Conservation (phyloP, 108 stramenopile genomes). For the Stephanodiscus triporus region DNA sequence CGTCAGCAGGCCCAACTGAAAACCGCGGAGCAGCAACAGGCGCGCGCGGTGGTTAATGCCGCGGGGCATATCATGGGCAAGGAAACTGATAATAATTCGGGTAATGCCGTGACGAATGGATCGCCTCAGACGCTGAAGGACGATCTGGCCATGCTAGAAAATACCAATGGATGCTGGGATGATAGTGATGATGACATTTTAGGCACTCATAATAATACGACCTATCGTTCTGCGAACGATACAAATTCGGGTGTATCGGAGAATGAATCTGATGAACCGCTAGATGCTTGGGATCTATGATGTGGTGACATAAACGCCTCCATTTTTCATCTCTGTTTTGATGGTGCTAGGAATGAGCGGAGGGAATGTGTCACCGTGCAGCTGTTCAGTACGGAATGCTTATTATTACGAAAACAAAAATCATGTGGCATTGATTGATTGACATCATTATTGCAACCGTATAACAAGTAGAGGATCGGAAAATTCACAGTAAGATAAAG, state of each 20-base stretch:
- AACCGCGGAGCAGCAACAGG: constrained; percentile 74
- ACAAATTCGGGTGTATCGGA: constrained; percentile 48
- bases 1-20: constrained; percentile 90
- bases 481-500: no score
- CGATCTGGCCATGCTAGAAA: constrained; percentile 75
- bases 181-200: constrained; percentile 81
- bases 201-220: constrained; percentile 51
- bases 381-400: no score
- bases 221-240: constrained; percentile 58
- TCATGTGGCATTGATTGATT: no score
- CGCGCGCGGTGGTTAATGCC: constrained; percentile 86
- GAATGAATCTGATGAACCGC: constrained; percentile 51
- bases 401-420: no score
- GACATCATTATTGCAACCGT: no score
- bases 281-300: constrained; percentile 79
- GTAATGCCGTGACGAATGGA: constrained; percentile 39
- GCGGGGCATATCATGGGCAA: constrained; percentile 85
- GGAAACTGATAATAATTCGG: constrained; percentile 57
- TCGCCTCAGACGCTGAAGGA: constrained; percentile 68
- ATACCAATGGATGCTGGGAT: constrained; percentile 89
- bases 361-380: no score
- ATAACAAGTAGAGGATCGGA: no score
- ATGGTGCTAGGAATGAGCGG: background rate
- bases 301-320: background rate
- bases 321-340: background rate